Conservation (phyloP, 495 filamentous ascomycete genomes). For the Pyrenula aspistea region DNA sequence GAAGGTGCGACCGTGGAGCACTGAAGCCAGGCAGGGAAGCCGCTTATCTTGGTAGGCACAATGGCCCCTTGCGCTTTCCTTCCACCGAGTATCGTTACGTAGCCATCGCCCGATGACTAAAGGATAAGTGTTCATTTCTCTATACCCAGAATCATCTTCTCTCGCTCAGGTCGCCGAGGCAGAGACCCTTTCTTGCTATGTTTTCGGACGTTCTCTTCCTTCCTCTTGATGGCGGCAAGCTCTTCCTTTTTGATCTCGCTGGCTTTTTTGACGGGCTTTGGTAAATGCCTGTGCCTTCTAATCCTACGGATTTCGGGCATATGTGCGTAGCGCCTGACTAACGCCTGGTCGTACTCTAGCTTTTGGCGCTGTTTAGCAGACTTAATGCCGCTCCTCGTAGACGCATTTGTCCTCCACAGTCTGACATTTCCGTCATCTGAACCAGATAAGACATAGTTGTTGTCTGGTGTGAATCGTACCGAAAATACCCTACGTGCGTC, state of each 20-base stretch:
- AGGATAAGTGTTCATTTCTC: slow-evolving; percentile 69
- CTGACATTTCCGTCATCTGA: slow-evolving; percentile 90
- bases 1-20: too few relatives aligned
- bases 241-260: slow-evolving; percentile 93
- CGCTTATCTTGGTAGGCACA: too few relatives aligned
- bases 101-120: too few relatives aligned
- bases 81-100: too few relatives aligned
- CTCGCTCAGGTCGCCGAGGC: slow-evolving; percentile 69
- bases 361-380: slow-evolving; percentile 69
- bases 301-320: slow-evolving; percentile 96
- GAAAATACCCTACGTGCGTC: slow-evolving; percentile 58
- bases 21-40: too few relatives aligned
- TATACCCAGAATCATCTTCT: slow-evolving; percentile 76
- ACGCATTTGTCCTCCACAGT: slow-evolving; percentile 85
- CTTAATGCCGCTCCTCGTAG: slow-evolving; percentile 73
- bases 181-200: slow-evolving; percentile 67
- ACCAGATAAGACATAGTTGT: slow-evolving; percentile 73
- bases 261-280: slow-evolving; percentile 93
- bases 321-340: slow-evolving; percentile 76
- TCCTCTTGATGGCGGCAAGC: slow-evolving; percentile 71
- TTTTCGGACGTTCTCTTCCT: slow-evolving; percentile 86
- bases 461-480: slow-evolving; percentile 72
- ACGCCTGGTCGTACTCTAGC: slow-evolving; percentile 81
- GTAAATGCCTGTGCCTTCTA: slow-evolving; percentile 78
- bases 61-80: too few relatives aligned